Percentiles rank a stretch among this genome's conserved stretches.
phyloP scores from a whole-genome alignment of 805 yeast species.

The Hanseniaspora lachancei region DNA sequence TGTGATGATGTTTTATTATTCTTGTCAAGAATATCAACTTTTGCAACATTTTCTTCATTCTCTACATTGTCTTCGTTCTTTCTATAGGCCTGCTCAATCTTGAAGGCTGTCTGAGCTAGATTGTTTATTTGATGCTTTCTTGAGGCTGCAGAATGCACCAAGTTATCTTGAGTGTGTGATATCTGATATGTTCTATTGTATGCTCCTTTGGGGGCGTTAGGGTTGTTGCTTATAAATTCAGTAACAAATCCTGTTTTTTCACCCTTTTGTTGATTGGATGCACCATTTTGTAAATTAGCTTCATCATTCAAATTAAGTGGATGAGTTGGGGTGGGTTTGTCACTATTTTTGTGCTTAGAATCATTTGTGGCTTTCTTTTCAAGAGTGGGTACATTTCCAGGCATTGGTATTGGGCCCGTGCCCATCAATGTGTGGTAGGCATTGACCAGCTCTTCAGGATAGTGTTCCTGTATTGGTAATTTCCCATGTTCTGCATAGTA shows the following conservation, averaged over 20 bases:
- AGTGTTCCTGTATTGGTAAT: slow-evolving; percentile 30
- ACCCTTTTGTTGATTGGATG: background rate
- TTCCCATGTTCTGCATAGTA: slow-evolving; percentile 42
- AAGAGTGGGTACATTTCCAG: slow-evolving; percentile 2
- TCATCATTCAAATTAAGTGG: too few relatives aligned
- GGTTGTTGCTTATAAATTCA: background rate
- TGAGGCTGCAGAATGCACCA: slow-evolving; percentile 1
- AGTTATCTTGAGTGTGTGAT: background rate
- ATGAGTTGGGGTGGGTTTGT: background rate
- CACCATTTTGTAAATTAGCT: background rate
- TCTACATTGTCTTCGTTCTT: background rate
- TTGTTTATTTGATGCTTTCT: slow-evolving; percentile 8
- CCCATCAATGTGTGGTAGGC: slow-evolving; percentile 13
- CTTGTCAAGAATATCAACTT: background rate
- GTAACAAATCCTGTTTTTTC: background rate
- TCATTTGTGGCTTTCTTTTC: slow-evolving; percentile 2
- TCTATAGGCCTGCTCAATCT: slow-evolving; percentile 8
- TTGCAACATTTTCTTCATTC: background rate
- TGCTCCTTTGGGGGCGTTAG: background rate
- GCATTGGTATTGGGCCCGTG: background rate
- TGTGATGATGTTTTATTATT: background rate
- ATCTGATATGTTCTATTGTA: background rate
- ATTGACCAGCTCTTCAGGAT: slow-evolving; percentile 19
- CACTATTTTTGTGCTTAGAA: background rate
- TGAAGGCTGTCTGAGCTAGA: slow-evolving; percentile 9